Evolutionary conservation across 176 grass and related monocot genomes (phyloP).

Genomic region (Guadua angustifolia): DNA sequence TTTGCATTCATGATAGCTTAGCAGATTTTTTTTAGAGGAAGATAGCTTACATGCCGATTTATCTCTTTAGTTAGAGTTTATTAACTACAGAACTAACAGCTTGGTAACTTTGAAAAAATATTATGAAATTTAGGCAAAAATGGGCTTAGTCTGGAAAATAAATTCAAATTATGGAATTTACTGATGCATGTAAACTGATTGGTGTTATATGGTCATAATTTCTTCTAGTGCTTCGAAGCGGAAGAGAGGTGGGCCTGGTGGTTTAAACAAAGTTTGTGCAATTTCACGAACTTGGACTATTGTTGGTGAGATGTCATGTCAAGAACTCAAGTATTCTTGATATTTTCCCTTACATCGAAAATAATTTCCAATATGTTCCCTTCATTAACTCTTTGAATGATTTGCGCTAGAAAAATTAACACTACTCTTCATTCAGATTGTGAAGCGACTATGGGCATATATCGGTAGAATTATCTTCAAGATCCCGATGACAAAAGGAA

Average conservation of each 20-base stretch:
- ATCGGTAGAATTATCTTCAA: too few species aligned
- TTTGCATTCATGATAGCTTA: too few species aligned
- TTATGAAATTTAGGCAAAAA: too few species aligned
- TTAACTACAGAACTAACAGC: not conserved
- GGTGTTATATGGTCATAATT: conserved; percentile 28
- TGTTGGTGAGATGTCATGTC: conserved; percentile 93
- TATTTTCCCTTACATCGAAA: not conserved
- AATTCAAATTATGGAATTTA: conserved; percentile 22
- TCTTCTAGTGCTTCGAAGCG: conserved; percentile 60
- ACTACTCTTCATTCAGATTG: too few species aligned
- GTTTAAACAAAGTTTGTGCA: conserved; percentile 94
- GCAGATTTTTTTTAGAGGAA: too few species aligned
- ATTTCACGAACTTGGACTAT: conserved; percentile 94
- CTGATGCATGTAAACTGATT: conserved; percentile 17
- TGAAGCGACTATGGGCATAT: too few species aligned
- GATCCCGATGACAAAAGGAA: too few species aligned
- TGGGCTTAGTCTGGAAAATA: too few species aligned
- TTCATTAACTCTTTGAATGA: too few species aligned
- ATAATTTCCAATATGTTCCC: not conserved
- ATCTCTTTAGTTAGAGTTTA: not conserved
- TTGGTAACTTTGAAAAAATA: too few species aligned
- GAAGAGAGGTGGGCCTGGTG: conserved; percentile 91
- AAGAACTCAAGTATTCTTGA: conserved; percentile 78
- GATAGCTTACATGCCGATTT: too few species aligned
- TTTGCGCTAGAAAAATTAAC: too few species aligned